phyloP scores from a whole-genome alignment of 2,329 filamentous ascomycete species.

The Xylaria sp. region DNA sequence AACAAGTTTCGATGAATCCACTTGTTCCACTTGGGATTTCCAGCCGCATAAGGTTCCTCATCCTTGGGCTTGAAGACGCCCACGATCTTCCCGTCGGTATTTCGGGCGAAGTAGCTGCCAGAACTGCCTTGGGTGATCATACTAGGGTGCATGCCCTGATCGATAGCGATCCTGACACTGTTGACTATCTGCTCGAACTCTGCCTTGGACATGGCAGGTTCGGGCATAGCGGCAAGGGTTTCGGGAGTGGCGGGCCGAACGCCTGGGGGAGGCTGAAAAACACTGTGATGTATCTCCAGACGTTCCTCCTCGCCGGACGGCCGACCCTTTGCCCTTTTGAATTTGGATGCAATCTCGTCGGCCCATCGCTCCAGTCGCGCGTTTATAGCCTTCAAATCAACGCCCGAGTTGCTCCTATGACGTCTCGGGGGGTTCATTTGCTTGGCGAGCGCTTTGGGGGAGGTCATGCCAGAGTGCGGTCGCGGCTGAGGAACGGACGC shows the following conservation, averaged over 20 bases:
- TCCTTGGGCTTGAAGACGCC: slow-evolving; percentile 99
- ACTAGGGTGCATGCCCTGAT: slow-evolving; percentile 89
- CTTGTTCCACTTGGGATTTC: slow-evolving; percentile 99
- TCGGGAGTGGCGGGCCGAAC: slow-evolving; percentile 83
- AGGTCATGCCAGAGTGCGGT: slow-evolving; percentile 69
- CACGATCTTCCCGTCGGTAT: slow-evolving; percentile 90
- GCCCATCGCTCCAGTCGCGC: slow-evolving; percentile 95
- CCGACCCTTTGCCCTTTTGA: slow-evolving; percentile 85
- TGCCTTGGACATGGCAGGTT: slow-evolving; percentile 76
- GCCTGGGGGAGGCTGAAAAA: slow-evolving; percentile 93
- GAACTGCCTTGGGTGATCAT: slow-evolving; percentile 98
- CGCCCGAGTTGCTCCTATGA: slow-evolving; percentile 78
- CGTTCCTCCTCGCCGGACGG: slow-evolving; percentile 81
- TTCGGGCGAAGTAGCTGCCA: slow-evolving; percentile 96
- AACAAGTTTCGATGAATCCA: slow-evolving; percentile 99
- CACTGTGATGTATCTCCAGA: slow-evolving; percentile 95
- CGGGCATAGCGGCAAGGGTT: slow-evolving; percentile 69
- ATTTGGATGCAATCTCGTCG: slow-evolving; percentile 96
- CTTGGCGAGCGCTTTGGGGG: slow-evolving; percentile 58
- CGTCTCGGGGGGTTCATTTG: slow-evolving; percentile 61
- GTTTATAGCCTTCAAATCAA: slow-evolving; percentile 98
- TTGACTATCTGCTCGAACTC: slow-evolving; percentile 92
- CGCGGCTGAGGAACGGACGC: slow-evolving; percentile 71
- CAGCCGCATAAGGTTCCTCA: slow-evolving; percentile 95
- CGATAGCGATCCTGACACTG: slow-evolving; percentile 89